phyloP scores from a whole-genome alignment of 768 basidiomycete species.

The Russula olivacea region DNA sequence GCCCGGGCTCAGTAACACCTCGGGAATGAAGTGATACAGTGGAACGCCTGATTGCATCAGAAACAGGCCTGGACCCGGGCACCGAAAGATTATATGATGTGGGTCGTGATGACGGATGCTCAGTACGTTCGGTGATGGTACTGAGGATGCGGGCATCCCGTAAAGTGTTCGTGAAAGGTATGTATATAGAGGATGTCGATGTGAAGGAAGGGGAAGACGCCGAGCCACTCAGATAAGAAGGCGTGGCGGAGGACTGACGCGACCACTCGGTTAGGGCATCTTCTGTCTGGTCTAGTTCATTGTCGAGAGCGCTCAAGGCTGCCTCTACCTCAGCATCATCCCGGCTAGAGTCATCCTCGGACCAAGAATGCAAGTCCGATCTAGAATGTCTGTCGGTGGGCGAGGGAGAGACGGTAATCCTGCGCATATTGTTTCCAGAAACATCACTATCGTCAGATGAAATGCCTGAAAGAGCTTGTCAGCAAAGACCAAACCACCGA shows the following conservation, averaged over 20 bases:
- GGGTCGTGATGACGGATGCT: conserved; percentile 58
- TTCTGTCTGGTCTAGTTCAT: conserved; percentile 61
- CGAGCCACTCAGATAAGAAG: conserved; percentile 32
- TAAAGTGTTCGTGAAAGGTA: conserved; percentile 35
- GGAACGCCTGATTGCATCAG: conserved; percentile 42
- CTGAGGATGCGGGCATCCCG: conserved; percentile 53
- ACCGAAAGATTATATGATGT: conserved; percentile 34
- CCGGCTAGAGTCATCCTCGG: conserved; percentile 47
- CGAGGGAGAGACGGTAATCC: conserved; percentile 27
- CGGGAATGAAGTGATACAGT: conserved; percentile 44
- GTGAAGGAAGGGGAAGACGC: conserved; percentile 28
- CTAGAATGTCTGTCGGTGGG: conserved; percentile 10
- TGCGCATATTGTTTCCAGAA: conserved; percentile 25
- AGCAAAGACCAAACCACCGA: background rate
- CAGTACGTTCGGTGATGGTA: conserved; percentile 73
- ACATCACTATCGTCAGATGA: conserved; percentile 24
- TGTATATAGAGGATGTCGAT: conserved; percentile 22
- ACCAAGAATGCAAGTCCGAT: conserved; percentile 35
- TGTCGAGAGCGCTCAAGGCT: conserved; percentile 57
- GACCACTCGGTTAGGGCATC: conserved; percentile 62
- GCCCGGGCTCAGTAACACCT: conserved; percentile 51
- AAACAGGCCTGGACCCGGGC: conserved; percentile 30
- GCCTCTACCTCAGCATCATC: conserved; percentile 58
- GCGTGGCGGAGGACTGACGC: conserved; percentile 36
- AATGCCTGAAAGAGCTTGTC: conserved; percentile 12